Evolutionary conservation across 2,329 filamentous ascomycete species (phyloP), one percentile per base, ranked within the genome.

Genomic region (Coniochaeta sp.): DNA sequence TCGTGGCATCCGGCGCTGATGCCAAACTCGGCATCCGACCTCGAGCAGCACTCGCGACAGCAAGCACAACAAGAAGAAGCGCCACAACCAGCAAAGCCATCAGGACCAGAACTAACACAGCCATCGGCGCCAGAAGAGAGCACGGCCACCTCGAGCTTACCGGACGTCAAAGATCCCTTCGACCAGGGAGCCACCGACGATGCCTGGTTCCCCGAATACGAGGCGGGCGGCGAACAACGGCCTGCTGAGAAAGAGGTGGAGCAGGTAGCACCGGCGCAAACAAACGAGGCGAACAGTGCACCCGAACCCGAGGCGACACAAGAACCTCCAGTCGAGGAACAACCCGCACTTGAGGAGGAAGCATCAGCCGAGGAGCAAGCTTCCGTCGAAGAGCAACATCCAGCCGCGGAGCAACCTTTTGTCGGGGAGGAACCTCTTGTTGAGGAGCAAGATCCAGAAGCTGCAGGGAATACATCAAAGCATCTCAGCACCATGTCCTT

Each of bases 401-500:
- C n/a, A n/a, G n/a, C n/a, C n/a, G n/a, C n/a, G n/a, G n/a, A n/a
- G n/a, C n/a, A n/a, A n/a, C n/a, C n/a, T n/a, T n/a, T n/a, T n/a
- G n/a, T n/a, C n/a, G n/a, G n/a, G n/a, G n/a, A n/a, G n/a, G n/a
- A n/a, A n/a, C n/a, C n/a, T n/a, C n/a, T n/a, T n/a, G n/a, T n/a
- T n/a, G n/a, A n/a, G n/a, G 47, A 49, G 31, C 54, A 56, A 31
- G 40, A 54, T 12, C 53, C 50, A 8, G 42, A 57, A 16, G 53
- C 60, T 22, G 53, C 61, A 8, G 54, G 47, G 31, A 67, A 68
- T 18, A 60, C 66, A 16, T 70, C 73, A 24, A 81, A 82, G 56
- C 82, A 85, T 61, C 65, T 75, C 9, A 85, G 81, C 64, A 81
- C 75, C 47, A 74, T 78, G 62, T 86, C 83, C 0, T 86, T 86